A percentile compares a stretch with the other conserved stretches of the same genome.
These are phyloP conservation scores for Hypoxylon sp. DNA, from an alignment of 2,329 filamentous ascomycete genomes.

Conservation along the genomic window DNA sequence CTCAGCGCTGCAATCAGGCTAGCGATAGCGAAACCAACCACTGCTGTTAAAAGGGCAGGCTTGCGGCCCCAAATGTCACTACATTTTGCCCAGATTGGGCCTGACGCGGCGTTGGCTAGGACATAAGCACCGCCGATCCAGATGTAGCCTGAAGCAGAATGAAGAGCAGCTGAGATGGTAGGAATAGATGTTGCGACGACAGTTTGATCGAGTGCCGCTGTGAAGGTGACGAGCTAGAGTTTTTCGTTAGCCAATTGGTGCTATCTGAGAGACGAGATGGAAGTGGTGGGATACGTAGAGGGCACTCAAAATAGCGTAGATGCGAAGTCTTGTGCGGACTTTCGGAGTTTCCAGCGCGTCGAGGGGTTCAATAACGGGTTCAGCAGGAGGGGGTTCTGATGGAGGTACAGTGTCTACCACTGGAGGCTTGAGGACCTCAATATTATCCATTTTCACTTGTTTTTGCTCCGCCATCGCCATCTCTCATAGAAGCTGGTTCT, in stretches of 20 bases:
- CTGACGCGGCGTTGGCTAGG: conserved; percentile 70
- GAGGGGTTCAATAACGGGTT: conserved; percentile 27
- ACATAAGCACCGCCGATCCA: conserved; percentile 78
- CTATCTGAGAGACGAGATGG: not conserved
- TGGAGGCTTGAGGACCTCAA: conserved; percentile 10
- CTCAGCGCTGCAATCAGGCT: conserved; percentile 57
- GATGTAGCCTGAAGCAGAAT: conserved; percentile 70
- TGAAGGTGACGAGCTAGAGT: conserved; percentile 41
- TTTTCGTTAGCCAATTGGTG: conserved; percentile 7
- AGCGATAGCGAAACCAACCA: conserved; percentile 56
- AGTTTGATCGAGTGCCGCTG: conserved; percentile 55
- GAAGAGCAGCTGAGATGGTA: conserved; percentile 64
- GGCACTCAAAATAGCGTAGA: conserved; percentile 45
- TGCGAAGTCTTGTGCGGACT: conserved; percentile 48
- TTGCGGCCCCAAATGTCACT: conserved; percentile 62
- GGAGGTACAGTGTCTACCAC: conserved; percentile 12
- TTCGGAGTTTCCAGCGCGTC: conserved; percentile 40
- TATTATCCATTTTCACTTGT: conserved; percentile 17
- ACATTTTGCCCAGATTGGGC: conserved; percentile 71
- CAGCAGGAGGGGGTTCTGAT: conserved; percentile 14
- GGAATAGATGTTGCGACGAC: conserved; percentile 67
- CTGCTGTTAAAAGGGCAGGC: conserved; percentile 55
- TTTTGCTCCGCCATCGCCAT: conserved; percentile 4
- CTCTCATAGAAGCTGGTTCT: not conserved
- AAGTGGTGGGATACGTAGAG: conserved; percentile 45